Percentiles rank a stretch among this genome's conserved stretches.
Evolutionary conservation across 306 rosid species (phyloP).

Genomic region (Cucumis cinereus): DNA sequence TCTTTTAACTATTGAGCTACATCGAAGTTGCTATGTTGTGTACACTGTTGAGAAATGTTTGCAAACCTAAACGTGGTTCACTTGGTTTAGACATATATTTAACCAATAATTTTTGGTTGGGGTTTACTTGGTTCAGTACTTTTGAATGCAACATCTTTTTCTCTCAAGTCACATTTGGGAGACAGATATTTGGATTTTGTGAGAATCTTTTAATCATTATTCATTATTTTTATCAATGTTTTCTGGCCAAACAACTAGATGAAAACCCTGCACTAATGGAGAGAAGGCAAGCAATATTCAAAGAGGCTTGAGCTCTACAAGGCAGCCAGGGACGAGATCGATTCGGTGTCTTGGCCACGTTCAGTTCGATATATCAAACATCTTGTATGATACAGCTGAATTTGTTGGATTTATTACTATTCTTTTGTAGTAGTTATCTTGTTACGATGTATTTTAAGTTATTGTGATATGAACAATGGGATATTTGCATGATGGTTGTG

Average conservation of each 20-base stretch:
- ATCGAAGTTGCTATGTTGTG: no score
- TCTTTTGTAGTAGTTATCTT: background rate
- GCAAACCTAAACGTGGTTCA: no score
- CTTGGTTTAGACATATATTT: no score
- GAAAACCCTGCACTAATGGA: slow-evolving; percentile 96
- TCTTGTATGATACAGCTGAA: slow-evolving; percentile 15
- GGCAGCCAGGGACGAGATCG: slow-evolving; percentile 92
- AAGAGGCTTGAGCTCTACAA: slow-evolving; percentile 85
- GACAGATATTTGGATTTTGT: no score
- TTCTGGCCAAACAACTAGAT: slow-evolving; percentile 80
- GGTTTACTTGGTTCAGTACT: no score
- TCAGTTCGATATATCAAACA: slow-evolving; percentile 18
- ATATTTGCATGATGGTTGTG: slow-evolving; percentile 4
- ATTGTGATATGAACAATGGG: background rate
- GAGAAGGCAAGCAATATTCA: slow-evolving; percentile 72
- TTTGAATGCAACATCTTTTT: no score
- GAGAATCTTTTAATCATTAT: background rate
- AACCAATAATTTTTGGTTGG: no score
- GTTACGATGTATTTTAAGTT: background rate
- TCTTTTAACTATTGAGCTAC: background rate
- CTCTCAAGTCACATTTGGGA: no score
- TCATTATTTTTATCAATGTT: slow-evolving; percentile 12
- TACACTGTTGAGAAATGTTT: no score
- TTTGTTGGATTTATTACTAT: slow-evolving; percentile 3
- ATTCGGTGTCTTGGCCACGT: slow-evolving; percentile 78